Conservation (phyloP, 148 eudicot genomes). For the Camellia japonica region DNA sequence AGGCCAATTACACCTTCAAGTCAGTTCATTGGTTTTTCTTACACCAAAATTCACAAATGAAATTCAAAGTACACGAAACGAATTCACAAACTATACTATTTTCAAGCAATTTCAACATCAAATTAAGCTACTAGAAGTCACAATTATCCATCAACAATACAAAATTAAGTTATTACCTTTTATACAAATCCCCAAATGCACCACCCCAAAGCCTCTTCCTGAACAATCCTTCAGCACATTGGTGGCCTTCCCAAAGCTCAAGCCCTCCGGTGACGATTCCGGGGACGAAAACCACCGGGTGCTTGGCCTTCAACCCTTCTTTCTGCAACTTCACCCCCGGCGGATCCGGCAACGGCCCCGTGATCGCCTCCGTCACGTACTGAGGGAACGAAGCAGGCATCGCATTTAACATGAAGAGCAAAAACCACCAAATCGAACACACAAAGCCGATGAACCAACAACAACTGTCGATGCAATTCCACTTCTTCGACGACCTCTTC, state of each 20-base stretch:
- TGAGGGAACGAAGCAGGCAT: conserved; percentile 89
- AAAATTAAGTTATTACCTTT: conserved; percentile 42
- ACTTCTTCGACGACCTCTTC: conserved; percentile 24
- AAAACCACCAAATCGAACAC: conserved; percentile 74
- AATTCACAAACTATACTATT: not conserved
- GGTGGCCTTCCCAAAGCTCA: conserved; percentile 93
- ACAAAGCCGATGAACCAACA: conserved; percentile 79
- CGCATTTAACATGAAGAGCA: conserved; percentile 68
- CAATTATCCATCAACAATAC: not conserved
- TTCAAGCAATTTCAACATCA: not conserved
- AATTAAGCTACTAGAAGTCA: not conserved
- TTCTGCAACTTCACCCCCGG: conserved; percentile 78
- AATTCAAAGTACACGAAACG: not conserved
- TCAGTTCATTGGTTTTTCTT: too few relatives aligned
- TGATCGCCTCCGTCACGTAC: conserved; percentile 85
- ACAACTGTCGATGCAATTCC: conserved; percentile 69
- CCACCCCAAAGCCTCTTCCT: conserved; percentile 99
- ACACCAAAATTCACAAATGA: not conserved
- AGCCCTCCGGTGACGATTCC: conserved; percentile 95
- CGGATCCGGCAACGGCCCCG: conserved; percentile 81
- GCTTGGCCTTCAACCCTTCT: conserved; percentile 66
- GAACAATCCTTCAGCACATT: conserved; percentile 89
- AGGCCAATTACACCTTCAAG: too few relatives aligned
- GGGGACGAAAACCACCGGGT: conserved; percentile 94
- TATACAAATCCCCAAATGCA: conserved; percentile 90